These are phyloP conservation scores for Cotoneaster glaucophyllus DNA, from an alignment of 306 rosid genomes.

Conservation along the genomic window DNA sequence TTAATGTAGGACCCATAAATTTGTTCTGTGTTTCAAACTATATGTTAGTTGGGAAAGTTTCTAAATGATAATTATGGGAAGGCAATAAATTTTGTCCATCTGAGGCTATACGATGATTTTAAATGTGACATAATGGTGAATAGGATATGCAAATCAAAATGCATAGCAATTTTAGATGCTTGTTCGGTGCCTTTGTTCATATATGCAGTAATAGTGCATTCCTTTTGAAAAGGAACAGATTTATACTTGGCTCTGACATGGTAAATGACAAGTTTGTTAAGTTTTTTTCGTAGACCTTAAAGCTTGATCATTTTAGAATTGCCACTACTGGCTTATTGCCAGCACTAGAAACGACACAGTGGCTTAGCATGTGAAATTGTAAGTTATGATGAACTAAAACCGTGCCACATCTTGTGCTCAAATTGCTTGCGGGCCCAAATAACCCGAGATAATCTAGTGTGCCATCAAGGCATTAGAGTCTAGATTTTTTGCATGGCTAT, in stretches of 20 bases:
- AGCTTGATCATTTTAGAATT: neutral
- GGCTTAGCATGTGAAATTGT: neutral
- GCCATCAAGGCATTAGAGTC: neutral
- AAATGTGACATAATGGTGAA: neutral
- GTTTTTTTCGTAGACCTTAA: neutral
- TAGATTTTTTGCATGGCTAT: neutral
- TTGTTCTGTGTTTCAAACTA: neutral
- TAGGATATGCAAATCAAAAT: neutral
- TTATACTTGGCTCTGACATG: neutral
- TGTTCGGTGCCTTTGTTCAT: too few relatives aligned
- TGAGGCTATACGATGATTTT: neutral
- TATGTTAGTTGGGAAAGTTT: neutral
- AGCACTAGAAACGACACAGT: neutral
- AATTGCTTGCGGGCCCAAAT: neutral
- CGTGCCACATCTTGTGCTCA: neutral
- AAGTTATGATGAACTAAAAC: neutral
- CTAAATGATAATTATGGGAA: neutral
- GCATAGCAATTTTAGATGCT: neutral
- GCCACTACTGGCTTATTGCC: neutral
- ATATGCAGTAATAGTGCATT: neutral
- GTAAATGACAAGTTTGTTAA: neutral
- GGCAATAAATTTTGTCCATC: neutral
- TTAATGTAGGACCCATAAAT: neutral
- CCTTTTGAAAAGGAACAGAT: neutral
- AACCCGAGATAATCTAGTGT: neutral